Percentiles rank a stretch among this genome's conserved stretches.
Conservation (phyloP, 208 protist genomes). For the Acanthamoeba lugdunensis region DNA sequence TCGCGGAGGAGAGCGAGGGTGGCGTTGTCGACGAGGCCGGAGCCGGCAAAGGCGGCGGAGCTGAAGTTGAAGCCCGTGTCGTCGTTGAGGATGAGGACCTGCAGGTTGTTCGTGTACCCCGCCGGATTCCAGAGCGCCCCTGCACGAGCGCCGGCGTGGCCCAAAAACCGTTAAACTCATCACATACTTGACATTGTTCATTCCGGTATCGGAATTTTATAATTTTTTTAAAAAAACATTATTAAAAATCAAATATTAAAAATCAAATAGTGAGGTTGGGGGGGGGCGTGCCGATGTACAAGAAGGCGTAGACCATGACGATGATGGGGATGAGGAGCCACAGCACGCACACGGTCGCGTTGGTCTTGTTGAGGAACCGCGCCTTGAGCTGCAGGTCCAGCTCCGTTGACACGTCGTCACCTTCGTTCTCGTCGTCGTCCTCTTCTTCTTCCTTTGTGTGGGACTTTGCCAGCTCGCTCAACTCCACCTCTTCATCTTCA, state of each 20-base stretch:
- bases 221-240: too few species aligned
- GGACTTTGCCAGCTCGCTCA: not conserved
- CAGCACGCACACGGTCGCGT: conserved; percentile 16
- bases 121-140: conserved; percentile 9
- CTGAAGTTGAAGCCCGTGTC: conserved; percentile 63
- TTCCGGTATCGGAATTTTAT: too few species aligned
- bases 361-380: conserved; percentile 42
- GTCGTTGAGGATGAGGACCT: conserved; percentile 43
- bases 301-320: conserved; percentile 38
- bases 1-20: not conserved
- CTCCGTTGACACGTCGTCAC: not conserved
- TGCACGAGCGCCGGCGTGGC: too few species aligned
- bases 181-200: too few species aligned
- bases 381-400: not conserved
- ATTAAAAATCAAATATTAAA: not conserved
- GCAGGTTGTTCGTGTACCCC: conserved; percentile 11
- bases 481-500: not conserved
- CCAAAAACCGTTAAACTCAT: too few species aligned
- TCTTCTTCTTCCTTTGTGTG: not conserved
- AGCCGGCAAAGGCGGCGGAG: conserved; percentile 1
- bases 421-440: not conserved
- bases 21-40: conserved; percentile 29
- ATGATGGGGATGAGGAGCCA: not conserved
- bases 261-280: not conserved
- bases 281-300: conserved; percentile 28